Evolutionary conservation across 1,139 yeast species (phyloP).

Genomic region (Saccharomyces hybrid): DNA sequence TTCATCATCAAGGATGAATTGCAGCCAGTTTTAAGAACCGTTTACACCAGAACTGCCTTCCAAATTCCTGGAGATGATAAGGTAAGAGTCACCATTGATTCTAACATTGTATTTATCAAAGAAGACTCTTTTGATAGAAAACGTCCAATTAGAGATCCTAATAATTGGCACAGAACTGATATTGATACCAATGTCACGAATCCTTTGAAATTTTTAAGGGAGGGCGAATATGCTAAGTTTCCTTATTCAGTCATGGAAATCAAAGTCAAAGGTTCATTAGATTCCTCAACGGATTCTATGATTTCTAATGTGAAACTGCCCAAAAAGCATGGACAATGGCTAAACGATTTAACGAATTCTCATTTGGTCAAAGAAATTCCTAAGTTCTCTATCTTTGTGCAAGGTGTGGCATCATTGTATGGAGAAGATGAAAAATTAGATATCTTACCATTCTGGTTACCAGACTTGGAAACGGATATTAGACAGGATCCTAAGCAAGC

Average conservation of each 20-base stretch:
- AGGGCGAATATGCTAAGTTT: slow-evolving; percentile 79
- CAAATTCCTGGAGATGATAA: slow-evolving; percentile 97
- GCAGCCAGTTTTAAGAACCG: slow-evolving; percentile 80
- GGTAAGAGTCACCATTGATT: slow-evolving; percentile 81
- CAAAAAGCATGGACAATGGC: slow-evolving; percentile 61
- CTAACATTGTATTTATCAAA: slow-evolving; percentile 77
- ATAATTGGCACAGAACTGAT: slow-evolving; percentile 86
- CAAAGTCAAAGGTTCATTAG: slow-evolving; percentile 47
- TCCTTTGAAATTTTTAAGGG: slow-evolving; percentile 66
- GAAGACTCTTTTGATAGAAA: slow-evolving; percentile 82
- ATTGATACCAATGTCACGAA: slow-evolving; percentile 68
- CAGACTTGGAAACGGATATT: slow-evolving; percentile 78
- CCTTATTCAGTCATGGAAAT: slow-evolving; percentile 92
- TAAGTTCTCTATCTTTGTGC: slow-evolving; percentile 80
- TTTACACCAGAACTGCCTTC: slow-evolving; percentile 88
- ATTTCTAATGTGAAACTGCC: slow-evolving; percentile 30
- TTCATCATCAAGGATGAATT: slow-evolving; percentile 60
- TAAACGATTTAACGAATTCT: slow-evolving; percentile 74
- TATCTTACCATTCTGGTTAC: slow-evolving; percentile 88
- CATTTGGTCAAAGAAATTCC: slow-evolving; percentile 88
- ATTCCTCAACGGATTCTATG: slow-evolving; percentile 22
- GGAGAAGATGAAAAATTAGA: slow-evolving; percentile 79
- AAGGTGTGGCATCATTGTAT: slow-evolving; percentile 81
- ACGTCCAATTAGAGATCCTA: slow-evolving; percentile 84
- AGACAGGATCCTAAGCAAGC: slow-evolving; percentile 71